Evolutionary conservation across 2,329 filamentous ascomycete species (phyloP), one percentile per base, ranked within the genome.

Genomic region (Cytospora chrysosperma): DNA sequence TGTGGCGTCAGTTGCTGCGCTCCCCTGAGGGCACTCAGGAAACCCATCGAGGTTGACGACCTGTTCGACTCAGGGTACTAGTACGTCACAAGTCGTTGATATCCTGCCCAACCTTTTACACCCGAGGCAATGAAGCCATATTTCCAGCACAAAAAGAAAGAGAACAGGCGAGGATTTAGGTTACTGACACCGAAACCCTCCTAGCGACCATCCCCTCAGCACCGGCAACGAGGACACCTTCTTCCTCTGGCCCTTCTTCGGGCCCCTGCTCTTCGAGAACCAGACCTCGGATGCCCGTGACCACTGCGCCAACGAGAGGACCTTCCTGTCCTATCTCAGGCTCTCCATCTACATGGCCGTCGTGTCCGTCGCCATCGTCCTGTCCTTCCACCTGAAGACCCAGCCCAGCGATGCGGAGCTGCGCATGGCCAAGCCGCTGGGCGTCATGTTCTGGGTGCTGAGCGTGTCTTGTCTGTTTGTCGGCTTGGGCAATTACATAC

Each of bases 341-440:
- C 84, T 98, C 2, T 88, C 91, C 34, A 86, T 97, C 70, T 97
- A 97, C 78, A 93, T 98, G 85, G 88, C 92, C 68, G 82, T 99
- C 58, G 92, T 98, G 10, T 87, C 91, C 30, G 85, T 96, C 34
- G 94, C 95, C 57, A 97, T 99, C 69, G 88, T 96, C 12, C 82
- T 97, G 57, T 96, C 92, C 17, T 99, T 99, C 75, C 94, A 99
- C 72, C 83, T 99, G 56, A 93, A 93, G 72, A 81, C 81, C 21
- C 77, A 88, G 70, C 91, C 95, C 0, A 85, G 87, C 0, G 72
- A 79, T 0, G 75, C 92, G 17, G 95, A 99, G 78, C 80, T 86
- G 65, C 85, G 84, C 51, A 88, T 97, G 76, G 89, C 95, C 0
- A 82, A 90, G 65, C 95, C 95, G 0, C 84, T 99, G 2, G 95